Base-by-base conservation (phyloP, 495 filamentous ascomycete species). In the Neurospora discreta region DNA sequence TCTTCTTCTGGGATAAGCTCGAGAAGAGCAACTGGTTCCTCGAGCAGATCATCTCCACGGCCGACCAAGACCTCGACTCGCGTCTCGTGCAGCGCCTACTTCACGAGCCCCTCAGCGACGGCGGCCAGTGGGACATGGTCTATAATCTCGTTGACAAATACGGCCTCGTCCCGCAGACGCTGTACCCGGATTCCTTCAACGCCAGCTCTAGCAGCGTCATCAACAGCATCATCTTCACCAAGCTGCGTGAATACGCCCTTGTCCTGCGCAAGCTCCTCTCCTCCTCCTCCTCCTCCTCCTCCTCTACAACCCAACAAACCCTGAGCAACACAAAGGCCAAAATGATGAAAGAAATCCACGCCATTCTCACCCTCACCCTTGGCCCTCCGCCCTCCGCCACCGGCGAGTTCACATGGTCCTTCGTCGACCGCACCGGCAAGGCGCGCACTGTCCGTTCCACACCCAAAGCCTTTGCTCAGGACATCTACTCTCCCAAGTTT, bases 1-100 rank as follows among this genome's bases (percentile, higher is more conserved):
- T 96, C n/a, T 95, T 94, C 83, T 97, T 92, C 86, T 96, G 91
- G 89, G 93, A 97, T 79, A 97, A 97, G 81, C 86, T 96, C 26
- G 93, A 97, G 81, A 97, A 97, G 79, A 88, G 91, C 9, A 96
- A 96, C 77, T 97, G 85, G 78, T 95, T 95, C 83, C 84, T 95
- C 30, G 92, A 95, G 79, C 89, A 90, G 75, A 88, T 95, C 71
- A 85, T 96, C 44, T 87, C 91, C 70, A 95, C 93, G 0, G 85
- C 86, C 1, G 82, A 88, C 46, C 84, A 92, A 71, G 87, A 89
- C 39, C 83, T 94, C 3, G 90, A 92, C 70, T 84, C 87, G 16
- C 83, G 93, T 23, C 80, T 95, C 13, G 83, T 95, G 13, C 90
- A 92, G 78, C 85, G 82, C 30, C 77, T 96, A 1, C 82, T 93